Conservation (phyloP, 345 rosid genomes). For the Pistacia vera region DNA sequence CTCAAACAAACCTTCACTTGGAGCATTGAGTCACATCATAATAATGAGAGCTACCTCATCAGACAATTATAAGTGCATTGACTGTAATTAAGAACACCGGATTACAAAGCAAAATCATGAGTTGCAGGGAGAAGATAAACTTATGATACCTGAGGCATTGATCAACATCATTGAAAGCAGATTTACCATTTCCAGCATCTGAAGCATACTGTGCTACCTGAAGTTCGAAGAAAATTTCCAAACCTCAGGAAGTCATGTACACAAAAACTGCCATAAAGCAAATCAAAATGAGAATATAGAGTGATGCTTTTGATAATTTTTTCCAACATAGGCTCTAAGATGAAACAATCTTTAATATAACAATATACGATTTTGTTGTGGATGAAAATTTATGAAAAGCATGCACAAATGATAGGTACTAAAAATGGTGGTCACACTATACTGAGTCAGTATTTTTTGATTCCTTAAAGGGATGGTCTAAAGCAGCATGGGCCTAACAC, state of each 20-base stretch:
- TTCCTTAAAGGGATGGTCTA: background rate
- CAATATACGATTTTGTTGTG: background rate
- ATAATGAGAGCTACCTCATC: background rate
- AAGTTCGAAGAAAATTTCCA: conserved; percentile 43
- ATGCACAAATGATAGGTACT: too few relatives aligned
- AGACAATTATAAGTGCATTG: background rate
- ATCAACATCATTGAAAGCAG: conserved; percentile 66
- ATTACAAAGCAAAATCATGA: background rate
- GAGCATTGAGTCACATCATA: background rate
- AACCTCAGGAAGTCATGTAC: conserved; percentile 40
- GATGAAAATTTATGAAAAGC: background rate
- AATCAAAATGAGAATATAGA: conserved; percentile 23
- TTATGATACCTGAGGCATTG: conserved; percentile 67
- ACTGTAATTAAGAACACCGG: background rate
- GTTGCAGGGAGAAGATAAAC: conserved; percentile 1
- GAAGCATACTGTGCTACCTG: conserved; percentile 93
- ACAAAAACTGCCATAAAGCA: conserved; percentile 38
- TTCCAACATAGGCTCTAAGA: background rate
- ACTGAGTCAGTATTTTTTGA: background rate
- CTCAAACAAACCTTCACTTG: background rate
- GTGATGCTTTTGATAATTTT: conserved; percentile 3
- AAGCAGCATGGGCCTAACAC: background rate
- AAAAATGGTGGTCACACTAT: background rate
- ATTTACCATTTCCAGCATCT: conserved; percentile 67
- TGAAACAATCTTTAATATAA: conserved; percentile 1